Conservation (phyloP, 2,329 filamentous ascomycete genomes). For the Ophiosphaerella herpotricha region DNA sequence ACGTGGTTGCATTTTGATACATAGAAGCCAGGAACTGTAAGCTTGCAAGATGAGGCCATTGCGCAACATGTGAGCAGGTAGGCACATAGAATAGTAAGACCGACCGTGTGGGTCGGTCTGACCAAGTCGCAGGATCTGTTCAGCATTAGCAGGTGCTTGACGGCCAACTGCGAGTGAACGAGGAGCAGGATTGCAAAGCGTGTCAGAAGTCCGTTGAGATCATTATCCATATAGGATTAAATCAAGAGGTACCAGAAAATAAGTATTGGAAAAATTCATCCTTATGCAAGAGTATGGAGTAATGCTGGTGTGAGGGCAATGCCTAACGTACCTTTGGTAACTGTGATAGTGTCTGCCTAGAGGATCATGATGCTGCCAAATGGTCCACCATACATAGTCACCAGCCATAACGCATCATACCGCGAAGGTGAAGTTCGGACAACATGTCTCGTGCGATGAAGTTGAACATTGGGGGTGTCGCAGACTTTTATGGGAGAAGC, state of each 20-base stretch:
- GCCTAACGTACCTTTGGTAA: constrained; percentile 1
- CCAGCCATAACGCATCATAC: too few relatives aligned
- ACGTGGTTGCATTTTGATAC: too few relatives aligned
- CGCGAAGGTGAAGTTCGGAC: too few relatives aligned
- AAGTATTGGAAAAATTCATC: constrained; percentile 27
- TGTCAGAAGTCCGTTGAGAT: constrained; percentile 46
- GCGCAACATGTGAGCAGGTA: too few relatives aligned
- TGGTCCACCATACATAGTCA: too few relatives aligned
- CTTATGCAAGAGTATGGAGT: constrained; percentile 9
- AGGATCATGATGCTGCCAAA: neutral
- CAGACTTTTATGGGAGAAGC: constrained; percentile 8
- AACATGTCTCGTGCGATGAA: too few relatives aligned
- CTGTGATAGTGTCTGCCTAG: neutral
- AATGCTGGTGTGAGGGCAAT: neutral
- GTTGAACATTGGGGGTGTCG: constrained; percentile 1
- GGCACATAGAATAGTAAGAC: too few relatives aligned
- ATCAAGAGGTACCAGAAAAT: constrained; percentile 83
- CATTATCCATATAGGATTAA: constrained; percentile 48
- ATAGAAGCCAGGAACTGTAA: too few relatives aligned
- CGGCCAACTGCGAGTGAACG: neutral
- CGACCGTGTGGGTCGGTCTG: too few relatives aligned
- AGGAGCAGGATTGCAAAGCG: constrained; percentile 5
- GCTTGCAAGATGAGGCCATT: too few relatives aligned
- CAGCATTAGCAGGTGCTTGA: neutral
- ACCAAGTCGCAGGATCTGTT: neutral